phyloP scores from a whole-genome alignment of 2,329 filamentous ascomycete genomes.

The Trichoderma atroviride region DNA sequence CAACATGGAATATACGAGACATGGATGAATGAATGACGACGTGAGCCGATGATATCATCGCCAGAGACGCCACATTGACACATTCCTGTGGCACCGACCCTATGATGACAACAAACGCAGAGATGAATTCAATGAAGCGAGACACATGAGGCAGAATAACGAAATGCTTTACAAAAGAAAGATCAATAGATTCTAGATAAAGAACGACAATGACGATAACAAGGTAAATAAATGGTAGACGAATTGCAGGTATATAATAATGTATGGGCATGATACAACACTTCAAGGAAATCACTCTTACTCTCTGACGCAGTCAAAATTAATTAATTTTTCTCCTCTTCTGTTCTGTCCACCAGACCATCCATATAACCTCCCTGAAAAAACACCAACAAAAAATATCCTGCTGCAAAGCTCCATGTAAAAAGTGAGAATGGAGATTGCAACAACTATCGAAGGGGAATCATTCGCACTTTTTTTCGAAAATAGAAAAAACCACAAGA shows the following conservation, averaged over 20 bases:
- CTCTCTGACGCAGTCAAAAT: not conserved
- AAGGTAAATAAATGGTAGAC: not conserved
- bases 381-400: slow-evolving; percentile 28
- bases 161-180: not conserved
- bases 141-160: not conserved
- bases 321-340: not conserved
- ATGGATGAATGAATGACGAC: slow-evolving; percentile 27
- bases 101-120: not conserved
- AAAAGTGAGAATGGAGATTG: slow-evolving; percentile 29
- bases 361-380: slow-evolving; percentile 6
- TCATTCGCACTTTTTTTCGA: slow-evolving; percentile 29
- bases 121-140: not conserved
- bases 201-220: slow-evolving; percentile 11
- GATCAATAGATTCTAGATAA: slow-evolving; percentile 30
- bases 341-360: slow-evolving; percentile 5
- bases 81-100: not conserved
- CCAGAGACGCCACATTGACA: not conserved
- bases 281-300: slow-evolving; percentile 6
- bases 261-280: slow-evolving; percentile 14
- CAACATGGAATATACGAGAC: slow-evolving; percentile 1
- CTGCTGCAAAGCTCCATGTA: slow-evolving; percentile 35
- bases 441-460: slow-evolving; percentile 31
- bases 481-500: slow-evolving; percentile 22
- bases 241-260: not conserved
- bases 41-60: slow-evolving; percentile 11